Conservation (phyloP, 495 filamentous ascomycete genomes). For the Xylaria curta region DNA sequence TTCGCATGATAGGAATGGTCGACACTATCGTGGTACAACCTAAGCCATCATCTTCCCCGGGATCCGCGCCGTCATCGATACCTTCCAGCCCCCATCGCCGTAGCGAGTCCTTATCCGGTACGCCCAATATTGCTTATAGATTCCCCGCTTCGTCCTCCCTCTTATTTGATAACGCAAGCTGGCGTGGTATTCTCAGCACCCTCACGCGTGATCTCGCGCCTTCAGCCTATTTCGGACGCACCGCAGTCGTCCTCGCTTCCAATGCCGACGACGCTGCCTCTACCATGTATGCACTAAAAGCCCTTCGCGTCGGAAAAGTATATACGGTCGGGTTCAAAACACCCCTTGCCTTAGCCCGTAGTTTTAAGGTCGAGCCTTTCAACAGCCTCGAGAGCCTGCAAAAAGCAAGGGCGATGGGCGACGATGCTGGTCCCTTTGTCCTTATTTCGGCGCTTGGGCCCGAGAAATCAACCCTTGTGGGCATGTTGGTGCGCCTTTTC, state of each 20-base stretch:
- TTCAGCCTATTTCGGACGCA: conserved; percentile 75
- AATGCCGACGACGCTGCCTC: conserved; percentile 73
- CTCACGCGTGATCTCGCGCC: conserved; percentile 81
- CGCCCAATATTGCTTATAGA: conserved; percentile 28
- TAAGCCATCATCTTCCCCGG: conserved; percentile 38
- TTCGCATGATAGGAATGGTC: conserved; percentile 74
- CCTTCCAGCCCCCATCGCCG: conserved; percentile 47
- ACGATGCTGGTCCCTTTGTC: conserved; percentile 71
- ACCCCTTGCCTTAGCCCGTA: conserved; percentile 64
- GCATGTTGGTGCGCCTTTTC: conserved; percentile 76
- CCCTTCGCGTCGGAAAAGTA: conserved; percentile 76
- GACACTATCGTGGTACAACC: conserved; percentile 76
- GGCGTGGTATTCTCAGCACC: conserved; percentile 83
- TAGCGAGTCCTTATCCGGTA: conserved; percentile 16
- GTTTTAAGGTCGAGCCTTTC: conserved; percentile 72
- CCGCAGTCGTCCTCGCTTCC: conserved; percentile 74
- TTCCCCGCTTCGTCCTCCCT: conserved; percentile 55
- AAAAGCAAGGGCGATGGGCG: conserved; percentile 56
- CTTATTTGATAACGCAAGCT: conserved; percentile 78
- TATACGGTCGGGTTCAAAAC: conserved; percentile 85
- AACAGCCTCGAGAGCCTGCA: conserved; percentile 81
- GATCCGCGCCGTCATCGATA: conserved; percentile 46
- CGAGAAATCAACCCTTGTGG: conserved; percentile 80
- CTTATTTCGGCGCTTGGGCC: conserved; percentile 79
- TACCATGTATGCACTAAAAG: conserved; percentile 75